Evolutionary conservation across 2,329 filamentous ascomycete species (phyloP), one percentile per base, ranked within the genome.

Genomic region (Colletotrichum sp.): DNA sequence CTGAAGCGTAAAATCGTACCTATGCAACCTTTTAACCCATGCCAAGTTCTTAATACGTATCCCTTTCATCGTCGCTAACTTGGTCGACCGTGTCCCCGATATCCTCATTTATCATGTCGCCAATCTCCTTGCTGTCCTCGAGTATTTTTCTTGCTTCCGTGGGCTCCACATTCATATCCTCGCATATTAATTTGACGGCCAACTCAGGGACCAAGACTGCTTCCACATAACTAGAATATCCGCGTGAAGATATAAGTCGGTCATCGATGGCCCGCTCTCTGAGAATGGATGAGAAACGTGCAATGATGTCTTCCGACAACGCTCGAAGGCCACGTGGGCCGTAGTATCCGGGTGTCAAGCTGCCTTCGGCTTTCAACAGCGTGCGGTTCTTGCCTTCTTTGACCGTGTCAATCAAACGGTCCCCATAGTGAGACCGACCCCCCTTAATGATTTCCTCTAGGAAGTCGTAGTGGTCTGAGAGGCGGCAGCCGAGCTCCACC

Each of bases 321-420:
- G 90, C 85, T 65, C 91, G 91, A 67, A 94, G 88, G 2, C 96
- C 96, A 24, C 93, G 90, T 4, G 93, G 90, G 3, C 96, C 96
- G 84, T 98, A 98, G 84, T 98, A 98, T 0, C 96, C 96, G 12
- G 94, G 94, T 5, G 90, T 92, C 34, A 93, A 87, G 71, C 87
- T 89, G 65, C 89, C 87, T 32, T 91, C 85, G 67, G 88, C 92
- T 75, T 91, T 89, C 67, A 91, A 86, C 72, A 94, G 85, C 30
- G 90, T 93, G 68, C 91, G 88, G 34, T 90, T 90, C 80, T 90
- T 88, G 15, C 93, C 93, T 3, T 86, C 83, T 82, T 88, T 88
- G 59, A 94, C 86, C 15, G 86, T 89, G 5, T 88, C 85, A 6
- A 88, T 88, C 28, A 95, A 86, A 2, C 88, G 80, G 12, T 89